Evolutionary conservation across 768 basidiomycete genomes (phyloP).

Genomic region (Kwoniella bestiolae): DNA sequence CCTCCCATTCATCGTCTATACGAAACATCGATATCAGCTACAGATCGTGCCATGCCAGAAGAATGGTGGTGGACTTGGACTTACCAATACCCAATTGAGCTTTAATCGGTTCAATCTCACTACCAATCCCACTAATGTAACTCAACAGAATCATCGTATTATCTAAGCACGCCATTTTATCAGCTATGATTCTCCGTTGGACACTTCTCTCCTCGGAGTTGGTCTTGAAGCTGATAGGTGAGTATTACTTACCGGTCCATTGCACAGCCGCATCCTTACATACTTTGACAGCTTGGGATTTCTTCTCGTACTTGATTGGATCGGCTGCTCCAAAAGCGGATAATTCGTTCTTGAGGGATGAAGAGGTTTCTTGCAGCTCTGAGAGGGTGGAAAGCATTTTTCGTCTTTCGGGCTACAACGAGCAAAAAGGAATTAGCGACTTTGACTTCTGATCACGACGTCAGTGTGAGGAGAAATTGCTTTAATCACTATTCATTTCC

Average conservation of each 20-base stretch:
- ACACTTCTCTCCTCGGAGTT: too few relatives aligned
- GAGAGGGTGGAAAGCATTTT: slow-evolving; percentile 64
- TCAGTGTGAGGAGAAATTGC: too few relatives aligned
- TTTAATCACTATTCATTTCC: too few relatives aligned
- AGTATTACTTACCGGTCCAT: slow-evolving; percentile 87
- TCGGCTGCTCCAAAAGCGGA: slow-evolving; percentile 80
- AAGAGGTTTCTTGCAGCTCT: slow-evolving; percentile 62
- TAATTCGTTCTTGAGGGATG: slow-evolving; percentile 69
- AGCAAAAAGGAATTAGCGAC: not conserved
- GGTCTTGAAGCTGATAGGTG: too few relatives aligned
- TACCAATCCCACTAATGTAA: slow-evolving; percentile 22
- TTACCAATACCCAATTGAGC: slow-evolving; percentile 39
- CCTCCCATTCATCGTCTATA: slow-evolving; percentile 42
- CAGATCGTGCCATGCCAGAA: too few relatives aligned
- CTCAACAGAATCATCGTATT: slow-evolving; percentile 39
- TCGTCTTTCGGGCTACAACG: slow-evolving; percentile 67
- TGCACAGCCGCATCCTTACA: slow-evolving; percentile 82
- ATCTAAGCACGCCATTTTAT: slow-evolving; percentile 25
- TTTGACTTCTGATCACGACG: too few relatives aligned
- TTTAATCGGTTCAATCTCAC: slow-evolving; percentile 23
- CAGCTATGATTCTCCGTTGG: not conserved
- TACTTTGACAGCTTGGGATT: slow-evolving; percentile 70
- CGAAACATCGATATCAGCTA: slow-evolving; percentile 6
- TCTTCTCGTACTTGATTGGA: slow-evolving; percentile 77
- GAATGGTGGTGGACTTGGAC: too few relatives aligned